Evolutionary conservation across 1,284 basidiomycete species (phyloP).

Genomic region (Blastosporella zonata): DNA sequence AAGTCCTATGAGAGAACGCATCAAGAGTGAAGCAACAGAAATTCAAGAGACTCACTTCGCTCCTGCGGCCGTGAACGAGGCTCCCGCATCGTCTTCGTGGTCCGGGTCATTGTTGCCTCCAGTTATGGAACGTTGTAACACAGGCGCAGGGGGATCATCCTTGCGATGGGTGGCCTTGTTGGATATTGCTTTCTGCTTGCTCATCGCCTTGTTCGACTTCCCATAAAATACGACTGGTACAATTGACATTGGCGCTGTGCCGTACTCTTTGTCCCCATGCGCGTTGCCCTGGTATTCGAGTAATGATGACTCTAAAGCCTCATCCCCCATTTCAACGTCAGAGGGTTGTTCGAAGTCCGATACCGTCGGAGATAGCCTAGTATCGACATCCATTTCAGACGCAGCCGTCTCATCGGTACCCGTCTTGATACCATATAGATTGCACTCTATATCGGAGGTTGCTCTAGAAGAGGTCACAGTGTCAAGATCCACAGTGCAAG

Average conservation of each 20-base stretch:
- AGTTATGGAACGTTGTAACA: neutral
- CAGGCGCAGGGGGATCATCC: constrained; percentile 3
- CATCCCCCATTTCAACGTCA: constrained; percentile 18
- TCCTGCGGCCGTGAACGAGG: constrained; percentile 2
- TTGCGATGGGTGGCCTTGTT: constrained; percentile 7
- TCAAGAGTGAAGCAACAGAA: neutral
- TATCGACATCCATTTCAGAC: constrained; percentile 17
- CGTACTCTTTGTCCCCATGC: constrained; percentile 11
- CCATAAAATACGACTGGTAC: constrained; percentile 32
- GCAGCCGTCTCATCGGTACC: neutral
- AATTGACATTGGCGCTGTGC: constrained; percentile 6
- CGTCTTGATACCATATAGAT: neutral
- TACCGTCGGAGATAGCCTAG: constrained; percentile 11
- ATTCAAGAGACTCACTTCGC: neutral
- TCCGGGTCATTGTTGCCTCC: constrained; percentile 13
- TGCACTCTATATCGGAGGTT: neutral
- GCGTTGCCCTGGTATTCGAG: neutral
- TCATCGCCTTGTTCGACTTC: constrained; percentile 21
- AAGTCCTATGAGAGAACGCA: constrained; percentile 47
- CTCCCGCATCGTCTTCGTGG: constrained; percentile 17
- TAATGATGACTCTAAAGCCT: neutral
- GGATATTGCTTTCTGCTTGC: constrained; percentile 27
- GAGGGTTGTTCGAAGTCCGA: constrained; percentile 7
- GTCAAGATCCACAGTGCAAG: constrained; percentile 12
- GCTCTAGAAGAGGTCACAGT: neutral